Evolutionary conservation across 345 rosid genomes (phyloP), one percentile per base, ranked within the genome.

Genomic region (Camelina sativa): DNA sequence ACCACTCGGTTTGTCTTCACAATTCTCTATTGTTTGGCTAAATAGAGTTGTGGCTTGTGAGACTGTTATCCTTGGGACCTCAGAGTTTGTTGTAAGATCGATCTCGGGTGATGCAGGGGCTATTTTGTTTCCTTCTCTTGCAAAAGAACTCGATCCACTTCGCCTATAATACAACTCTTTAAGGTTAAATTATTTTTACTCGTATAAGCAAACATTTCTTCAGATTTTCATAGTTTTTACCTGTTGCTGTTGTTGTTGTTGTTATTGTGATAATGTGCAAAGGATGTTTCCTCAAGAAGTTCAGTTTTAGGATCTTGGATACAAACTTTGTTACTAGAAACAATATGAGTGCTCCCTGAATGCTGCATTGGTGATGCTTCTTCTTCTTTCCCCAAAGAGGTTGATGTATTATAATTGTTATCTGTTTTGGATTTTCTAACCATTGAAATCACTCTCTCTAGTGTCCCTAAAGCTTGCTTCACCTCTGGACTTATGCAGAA

Each of bases 381-480:
- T 48, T 48, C 52, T 48, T 88, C 88, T 68, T 76, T 82, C 16
- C 67, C 75, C 1, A 57, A 59, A 68, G 71, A 74, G 66, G 55
- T 65, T 66, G 84, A 70, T 4, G 76, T 72, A 30, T 78, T 64
- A n/a, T 56, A 48, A 41, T 0, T 25, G 0, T 50, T 32, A 54
- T 79, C 73, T 34, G 65, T 55, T 79, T 85, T 82, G 22, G 79
- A 46, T 64, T 86, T 81, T 4, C 80, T 85, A 62, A 88, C 84
- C 62, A 89, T 35, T 6, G 82, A 75, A 65, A 95, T 88, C 34
- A 74, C 97, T 75, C 80, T 85, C 70, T 95, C 97, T 74, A 95
- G 52, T 23, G 86, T 90, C 67, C 86, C 84, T 65, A 95, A 80
- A 66, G 97, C 99, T 65, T 85, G 83, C 69, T 85, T 81, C 48